Evolutionary conservation across 148 eudicot genomes (phyloP).

Genomic region (Rheum nobile): DNA sequence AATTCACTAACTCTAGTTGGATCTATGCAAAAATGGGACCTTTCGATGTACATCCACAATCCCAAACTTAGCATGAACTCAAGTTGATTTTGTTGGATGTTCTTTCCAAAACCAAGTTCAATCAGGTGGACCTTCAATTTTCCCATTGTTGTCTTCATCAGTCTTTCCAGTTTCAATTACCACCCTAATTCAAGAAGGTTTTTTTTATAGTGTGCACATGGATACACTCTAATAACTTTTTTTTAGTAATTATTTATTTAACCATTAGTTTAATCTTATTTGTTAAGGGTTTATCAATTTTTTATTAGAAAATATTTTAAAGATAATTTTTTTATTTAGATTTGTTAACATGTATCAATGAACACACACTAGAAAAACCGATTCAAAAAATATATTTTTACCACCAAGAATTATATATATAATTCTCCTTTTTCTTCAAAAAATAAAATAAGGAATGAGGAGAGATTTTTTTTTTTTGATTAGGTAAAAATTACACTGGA

Average conservation of each 20-base stretch:
- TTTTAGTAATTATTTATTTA: too few species aligned
- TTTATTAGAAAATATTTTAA: too few species aligned
- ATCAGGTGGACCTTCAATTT: conserved; percentile 4
- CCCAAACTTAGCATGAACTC: background rate
- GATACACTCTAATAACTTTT: too few species aligned
- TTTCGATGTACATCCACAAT: background rate
- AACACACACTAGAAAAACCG: too few species aligned
- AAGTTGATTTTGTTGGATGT: conserved; percentile 3
- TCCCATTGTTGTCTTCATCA: background rate
- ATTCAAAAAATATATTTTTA: too few species aligned
- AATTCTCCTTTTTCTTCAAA: background rate
- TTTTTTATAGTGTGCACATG: too few species aligned
- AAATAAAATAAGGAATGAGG: too few species aligned
- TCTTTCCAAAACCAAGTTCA: background rate
- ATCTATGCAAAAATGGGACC: background rate
- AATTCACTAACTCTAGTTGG: background rate
- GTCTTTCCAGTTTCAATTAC: background rate
- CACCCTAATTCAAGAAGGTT: background rate
- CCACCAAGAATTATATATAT: background rate
- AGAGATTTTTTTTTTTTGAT: background rate
- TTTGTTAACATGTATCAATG: too few species aligned
- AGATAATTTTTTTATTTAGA: too few species aligned
- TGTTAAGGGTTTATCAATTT: too few species aligned
- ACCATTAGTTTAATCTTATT: too few species aligned
- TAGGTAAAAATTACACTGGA: too few species aligned